Evolutionary conservation across 2,329 filamentous ascomycete genomes (phyloP).

Genomic region (Bipolaris bicolor): DNA sequence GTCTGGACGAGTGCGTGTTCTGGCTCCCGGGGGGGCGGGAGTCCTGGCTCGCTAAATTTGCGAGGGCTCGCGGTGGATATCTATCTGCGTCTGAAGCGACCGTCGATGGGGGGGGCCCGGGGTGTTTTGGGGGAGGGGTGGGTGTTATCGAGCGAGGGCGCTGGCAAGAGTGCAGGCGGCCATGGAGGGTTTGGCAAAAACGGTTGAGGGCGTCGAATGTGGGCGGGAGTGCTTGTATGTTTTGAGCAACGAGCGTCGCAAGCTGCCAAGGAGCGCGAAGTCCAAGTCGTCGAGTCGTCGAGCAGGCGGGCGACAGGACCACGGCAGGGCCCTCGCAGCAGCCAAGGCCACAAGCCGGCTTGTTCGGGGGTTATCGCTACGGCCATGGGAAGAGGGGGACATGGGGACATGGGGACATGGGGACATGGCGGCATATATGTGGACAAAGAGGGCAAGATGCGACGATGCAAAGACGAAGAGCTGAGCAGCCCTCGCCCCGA

Average conservation of each 20-base stretch:
- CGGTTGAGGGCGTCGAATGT: conserved; percentile 5
- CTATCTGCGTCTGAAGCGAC: conserved; percentile 13
- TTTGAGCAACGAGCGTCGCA: conserved; percentile 24
- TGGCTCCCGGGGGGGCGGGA: not conserved
- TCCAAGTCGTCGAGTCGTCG: conserved; percentile 15
- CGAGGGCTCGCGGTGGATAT: not conserved
- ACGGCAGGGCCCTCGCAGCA: conserved; percentile 10
- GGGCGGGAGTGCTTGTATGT: conserved; percentile 12
- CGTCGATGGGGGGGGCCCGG: not conserved
- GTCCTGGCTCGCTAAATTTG: conserved; percentile 9
- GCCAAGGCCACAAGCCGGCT: conserved; percentile 7
- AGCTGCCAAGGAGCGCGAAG: conserved; percentile 30
- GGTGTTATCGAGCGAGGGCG: not conserved
- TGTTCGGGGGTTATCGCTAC: conserved; percentile 7
- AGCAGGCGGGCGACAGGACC: conserved; percentile 25
- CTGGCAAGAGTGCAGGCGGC: not conserved
- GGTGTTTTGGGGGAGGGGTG: no score
- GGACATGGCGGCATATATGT: not conserved
- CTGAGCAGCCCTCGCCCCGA: no score
- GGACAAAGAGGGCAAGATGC: no score
- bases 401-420: not conserved
- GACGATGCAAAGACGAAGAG: no score
- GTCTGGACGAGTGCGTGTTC: not conserved
- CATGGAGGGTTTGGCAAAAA: conserved; percentile 1
- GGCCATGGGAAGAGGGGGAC: not conserved